Base-by-base conservation (phyloP, 768 basidiomycete genomes). In the Serpula lacrymans region DNA sequence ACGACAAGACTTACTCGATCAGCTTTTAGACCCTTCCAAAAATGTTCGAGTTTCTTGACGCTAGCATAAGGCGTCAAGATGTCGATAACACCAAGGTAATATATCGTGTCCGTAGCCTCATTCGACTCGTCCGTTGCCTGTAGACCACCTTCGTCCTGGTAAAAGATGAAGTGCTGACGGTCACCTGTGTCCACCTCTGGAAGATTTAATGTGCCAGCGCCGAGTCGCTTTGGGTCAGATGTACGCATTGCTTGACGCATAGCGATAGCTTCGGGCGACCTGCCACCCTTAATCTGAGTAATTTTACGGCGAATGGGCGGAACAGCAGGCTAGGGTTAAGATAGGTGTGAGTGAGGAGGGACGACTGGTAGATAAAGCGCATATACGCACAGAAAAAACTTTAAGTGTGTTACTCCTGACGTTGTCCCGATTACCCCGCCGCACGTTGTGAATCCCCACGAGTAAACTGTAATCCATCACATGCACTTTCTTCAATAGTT, bases 391-490 rank as follows among this genome's bases (percentile, higher is more conserved):
- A 60, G 89, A 88, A 62, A 96, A 96, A 30, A 97, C 88, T 50
- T 84, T 88, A 39, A 98, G 73, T 34, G 90, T 93, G 53, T 88
- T 94, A 51, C 85, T 80, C 51, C 96, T 75, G 28, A 98, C 67
- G 50, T 95, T 93, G 51, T 99, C 95, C 52, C 78, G 73, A 59
- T 98, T 98, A 2, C 95, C 96, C 29, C 93, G 68, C 50, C 72
- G 75, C 79, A 94, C 82, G 54, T 84, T 87, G 64, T 99, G 96
- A 34, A 96, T 89, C 1, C 96, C 96, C 12, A 98, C 82, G 31
- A 99, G 75, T 18, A 99, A 68, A 48, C 87, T 90, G 60, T 99
- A 98, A 62, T 98, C 96, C 94, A 98, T 97, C 41, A 99, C 94
- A 31, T 79, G 68, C 14, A 96, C 71, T 48, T 64, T 62, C 65